phyloP scores from a whole-genome alignment of 306 rosid genomes.

The barrel medic (Medicago truncatula) region DNA sequence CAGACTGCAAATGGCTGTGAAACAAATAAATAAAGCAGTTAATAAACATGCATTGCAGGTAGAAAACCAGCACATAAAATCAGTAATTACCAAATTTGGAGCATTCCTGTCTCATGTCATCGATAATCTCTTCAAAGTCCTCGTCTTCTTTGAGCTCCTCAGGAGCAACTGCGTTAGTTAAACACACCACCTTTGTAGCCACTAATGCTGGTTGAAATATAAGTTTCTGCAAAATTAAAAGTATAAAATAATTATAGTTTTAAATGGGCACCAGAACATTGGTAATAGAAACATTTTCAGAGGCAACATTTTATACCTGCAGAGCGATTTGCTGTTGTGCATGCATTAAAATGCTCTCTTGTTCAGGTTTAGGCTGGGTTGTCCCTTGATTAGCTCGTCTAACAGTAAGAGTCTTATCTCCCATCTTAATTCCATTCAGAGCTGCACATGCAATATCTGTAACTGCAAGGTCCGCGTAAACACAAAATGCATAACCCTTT shows the following conservation, averaged over 20 bases:
- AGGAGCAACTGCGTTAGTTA: conserved; percentile 76
- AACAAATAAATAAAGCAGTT: conserved; percentile 61
- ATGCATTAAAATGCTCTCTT: conserved; percentile 88
- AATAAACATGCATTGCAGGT: conserved; percentile 43
- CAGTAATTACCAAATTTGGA: conserved; percentile 75
- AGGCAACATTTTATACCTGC: conserved; percentile 63
- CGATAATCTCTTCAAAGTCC: conserved; percentile 87
- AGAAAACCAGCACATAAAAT: conserved; percentile 1
- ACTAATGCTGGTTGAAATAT: conserved; percentile 79
- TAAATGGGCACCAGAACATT: conserved; percentile 32
- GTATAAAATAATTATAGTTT: conserved; percentile 4
- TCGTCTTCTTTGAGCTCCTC: conserved; percentile 95
- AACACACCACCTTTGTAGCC: conserved; percentile 86
- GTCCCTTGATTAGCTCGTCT: conserved; percentile 99
- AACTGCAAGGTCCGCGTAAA: conserved; percentile 96
- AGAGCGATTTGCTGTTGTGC: conserved; percentile 98
- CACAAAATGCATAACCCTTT: conserved; percentile 98
- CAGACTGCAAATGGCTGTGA: conserved; percentile 77
- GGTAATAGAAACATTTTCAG: not conserved
- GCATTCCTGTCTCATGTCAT: conserved; percentile 93
- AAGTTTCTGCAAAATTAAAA: conserved; percentile 65
- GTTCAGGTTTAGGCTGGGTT: conserved; percentile 94
- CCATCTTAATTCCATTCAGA: conserved; percentile 96
- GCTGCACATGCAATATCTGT: conserved; percentile 99
- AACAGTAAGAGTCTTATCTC: conserved; percentile 95